Evolutionary conservation across 768 basidiomycete species (phyloP), one percentile per base, ranked within the genome.

Genomic region (Collybia sordida): DNA sequence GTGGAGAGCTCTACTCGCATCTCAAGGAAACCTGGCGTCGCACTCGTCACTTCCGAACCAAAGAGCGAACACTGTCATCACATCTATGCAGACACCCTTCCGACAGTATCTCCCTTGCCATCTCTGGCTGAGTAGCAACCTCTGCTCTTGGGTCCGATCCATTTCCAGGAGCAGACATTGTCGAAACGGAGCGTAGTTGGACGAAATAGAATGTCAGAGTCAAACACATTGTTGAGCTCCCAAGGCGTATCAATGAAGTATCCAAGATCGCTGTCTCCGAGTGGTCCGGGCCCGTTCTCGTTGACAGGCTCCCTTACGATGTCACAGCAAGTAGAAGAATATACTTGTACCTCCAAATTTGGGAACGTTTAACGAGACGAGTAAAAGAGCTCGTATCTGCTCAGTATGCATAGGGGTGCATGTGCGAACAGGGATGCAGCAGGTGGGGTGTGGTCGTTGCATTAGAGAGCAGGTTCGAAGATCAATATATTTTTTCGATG

Each of bases 191-290:
- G 24, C 79, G 96, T 45, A 86, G 87, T 59, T 99, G 97, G 73
- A 98, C 97, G 21, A 99, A 98, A 68, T 98, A 96, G 96, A 98
- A 99, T 64, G 96, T 99, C 52, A 96, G 98, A 93, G 92, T 98
- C 44, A 98, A 98, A 70, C 95, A 95, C 64, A 92, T 98, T 52
- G 69, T 89, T 12, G 97, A 98, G 69, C 79, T 98, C 3, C 97
- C 97, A 11, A 77, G 96, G 38, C 80, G 97, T 51, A 96, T 98
- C 64, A 98, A 98, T 65, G 97, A 99, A 68, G 97, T n/a, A 0
- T 98, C 98, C 83, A 97, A 98, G 69, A 98, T 99, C 56, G 97
- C 97, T 12, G 95, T 92, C 0, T 91, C 93, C 5, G 97, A 96
- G 0, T 85, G 97, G 24, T 97, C 96, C 0, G 96, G 96, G 1